Evolutionary conservation across 2,329 filamentous ascomycete species (phyloP), one percentile per base, ranked within the genome.

Genomic region (Proliferodiscus dingleyae): DNA sequence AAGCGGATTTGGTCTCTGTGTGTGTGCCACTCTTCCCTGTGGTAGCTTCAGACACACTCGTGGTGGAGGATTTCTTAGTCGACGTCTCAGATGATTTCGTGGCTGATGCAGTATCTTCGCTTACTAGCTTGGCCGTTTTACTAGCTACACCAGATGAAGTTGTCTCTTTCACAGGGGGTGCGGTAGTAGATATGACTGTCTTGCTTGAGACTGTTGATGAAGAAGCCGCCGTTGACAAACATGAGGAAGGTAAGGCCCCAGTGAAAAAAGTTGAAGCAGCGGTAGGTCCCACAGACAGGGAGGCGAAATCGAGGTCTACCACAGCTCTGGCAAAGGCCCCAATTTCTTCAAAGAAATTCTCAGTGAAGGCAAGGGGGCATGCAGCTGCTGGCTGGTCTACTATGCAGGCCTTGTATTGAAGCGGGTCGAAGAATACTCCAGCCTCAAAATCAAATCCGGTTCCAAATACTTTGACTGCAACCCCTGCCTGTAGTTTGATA

Each of bases 391-490:
- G 38, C n/a, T 45, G 18, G 16, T 41, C 39, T 18, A 29, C 36
- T 22, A 53, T 29, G 21, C 47, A 47, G 15, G 47, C 47, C 28
- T 47, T 43, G 26, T 50, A 51, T 18, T 45, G 38, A 36, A 51
- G 41, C 3, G 46, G 49, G 26, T 53, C 49, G 11, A 48, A 44
- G 36, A 47, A 53, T 18, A 47, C 41, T 16, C 51, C 46, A 11
- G 49, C 28, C 37, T 51, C 48, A 19, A 53, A 46, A 30, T 43
- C 43, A 21, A 51, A 46, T 5, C 44, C 41, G 8, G 36, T 36
- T 2, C 41, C 39, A 3, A 45, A 23, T 6, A 48, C 29, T 8
- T 45, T n/a, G 11, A 51, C 11, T 7, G 28, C 28, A 13, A 46
- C n/a, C 6, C 32, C 46, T 1, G 36, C 51, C 23, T 44, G 36